Base-by-base conservation (phyloP, 2,329 filamentous ascomycete species). In the Apiospora marii region DNA sequence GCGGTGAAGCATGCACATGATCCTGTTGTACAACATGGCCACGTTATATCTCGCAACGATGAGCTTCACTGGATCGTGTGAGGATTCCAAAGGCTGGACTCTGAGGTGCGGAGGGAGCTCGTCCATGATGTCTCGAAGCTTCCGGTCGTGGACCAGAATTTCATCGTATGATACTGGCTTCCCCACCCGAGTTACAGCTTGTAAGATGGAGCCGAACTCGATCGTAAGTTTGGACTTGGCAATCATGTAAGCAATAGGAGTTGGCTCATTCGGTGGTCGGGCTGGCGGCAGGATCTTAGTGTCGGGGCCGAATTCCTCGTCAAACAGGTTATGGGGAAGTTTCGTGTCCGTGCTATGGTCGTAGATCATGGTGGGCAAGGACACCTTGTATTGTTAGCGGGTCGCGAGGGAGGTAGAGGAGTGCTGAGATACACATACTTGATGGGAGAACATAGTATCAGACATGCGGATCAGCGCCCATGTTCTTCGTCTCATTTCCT, bases 21-120 rank as follows among this genome's bases (percentile, higher is more conserved):
- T 93, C 83, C 97, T 98, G 75, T 97, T 91, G 79, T 95, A 97
- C 6, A 98, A 84, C 69, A 96, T 92, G 74, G 96, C 94, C 44
- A 98, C 85, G 72, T 93, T 93, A 80, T 95, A 95, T 41, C 95
- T 91, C 70, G 95, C 93, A 85, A 97, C 92, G 72, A 98, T 92
- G 73, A 96, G 89, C 37, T 94, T 93, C 81, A 96, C 91, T 24
- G 97, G 92, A 77, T 98, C 95, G 67, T 91, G 87, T 5, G 90
- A 92, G 71, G 94, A 92, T 72, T 95, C 92, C 73, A 97, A 87
- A 0, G 92, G 88, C 44, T 92, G 91, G 76, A 97, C 86, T 76
- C 91, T 92, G 44, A 98, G 86, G 81, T 97, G 93, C 3, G 94
- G 92, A 0, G 96, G 94, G 69, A 97, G 88, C 72, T 92, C 89